A percentile compares a stretch with the other conserved stretches of the same genome.
Evolutionary conservation across 352 stramenopile genomes (phyloP).

Genomic region (Globisporangium middletonii): DNA sequence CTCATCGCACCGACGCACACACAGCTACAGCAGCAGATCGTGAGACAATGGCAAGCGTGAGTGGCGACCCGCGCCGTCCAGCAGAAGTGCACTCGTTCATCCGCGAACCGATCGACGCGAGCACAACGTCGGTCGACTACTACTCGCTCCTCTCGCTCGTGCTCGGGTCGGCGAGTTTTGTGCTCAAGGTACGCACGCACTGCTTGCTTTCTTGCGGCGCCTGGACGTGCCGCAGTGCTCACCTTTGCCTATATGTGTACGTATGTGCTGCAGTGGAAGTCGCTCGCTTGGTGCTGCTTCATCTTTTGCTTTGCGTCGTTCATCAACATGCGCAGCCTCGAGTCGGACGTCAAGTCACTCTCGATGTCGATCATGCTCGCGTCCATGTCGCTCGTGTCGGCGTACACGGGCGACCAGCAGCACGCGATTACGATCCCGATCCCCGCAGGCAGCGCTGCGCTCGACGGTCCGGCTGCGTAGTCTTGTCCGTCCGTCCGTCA

Average conservation of each 20-base stretch:
- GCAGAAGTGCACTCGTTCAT: slow-evolving; percentile 66
- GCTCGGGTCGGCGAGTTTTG: slow-evolving; percentile 50
- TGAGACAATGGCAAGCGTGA: slow-evolving; percentile 6
- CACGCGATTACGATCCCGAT: slow-evolving; percentile 23
- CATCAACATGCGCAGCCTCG: slow-evolving; percentile 45
- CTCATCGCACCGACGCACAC: too few species aligned
- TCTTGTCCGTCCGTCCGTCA: too few species aligned
- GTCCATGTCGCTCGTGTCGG: slow-evolving; percentile 54
- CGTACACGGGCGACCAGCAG: slow-evolving; percentile 41
- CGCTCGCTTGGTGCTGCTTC: slow-evolving; percentile 58
- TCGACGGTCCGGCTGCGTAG: slow-evolving; percentile 6
- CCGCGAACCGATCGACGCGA: slow-evolving; percentile 37
- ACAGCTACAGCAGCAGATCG: not conserved
- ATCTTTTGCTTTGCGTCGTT: slow-evolving; percentile 63
- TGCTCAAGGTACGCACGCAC: slow-evolving; percentile 36
- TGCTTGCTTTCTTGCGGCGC: not conserved
- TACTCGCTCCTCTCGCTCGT: slow-evolving; percentile 68
- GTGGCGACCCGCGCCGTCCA: slow-evolving; percentile 53
- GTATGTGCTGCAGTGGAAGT: slow-evolving; percentile 38
- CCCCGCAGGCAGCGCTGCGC: slow-evolving; percentile 7
- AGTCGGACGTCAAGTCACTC: slow-evolving; percentile 57
- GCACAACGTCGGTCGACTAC: slow-evolving; percentile 36
- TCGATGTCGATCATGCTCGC: slow-evolving; percentile 79
- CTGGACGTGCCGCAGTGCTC: not conserved
- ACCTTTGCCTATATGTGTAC: not conserved